phyloP scores from a whole-genome alignment of 257 asterid species.

The Fraxinus quadrangulata region DNA sequence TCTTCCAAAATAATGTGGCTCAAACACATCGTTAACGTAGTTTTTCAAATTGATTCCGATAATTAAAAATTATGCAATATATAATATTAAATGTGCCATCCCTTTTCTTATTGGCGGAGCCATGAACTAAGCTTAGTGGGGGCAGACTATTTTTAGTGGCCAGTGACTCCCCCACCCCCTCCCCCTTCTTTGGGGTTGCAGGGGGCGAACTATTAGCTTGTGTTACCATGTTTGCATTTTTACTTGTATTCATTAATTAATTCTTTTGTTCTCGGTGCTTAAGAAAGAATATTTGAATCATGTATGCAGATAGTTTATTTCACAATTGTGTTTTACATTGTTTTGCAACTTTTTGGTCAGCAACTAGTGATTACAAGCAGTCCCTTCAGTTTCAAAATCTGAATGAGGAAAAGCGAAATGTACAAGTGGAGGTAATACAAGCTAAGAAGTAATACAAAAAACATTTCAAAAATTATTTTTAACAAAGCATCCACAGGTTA shows the following conservation, averaged over 20 bases:
- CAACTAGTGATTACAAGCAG: slow-evolving; percentile 91
- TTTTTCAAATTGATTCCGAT: slow-evolving; percentile 2
- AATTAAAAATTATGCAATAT: slow-evolving; percentile 5
- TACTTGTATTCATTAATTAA: slow-evolving; percentile 9
- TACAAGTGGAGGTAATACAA: slow-evolving; percentile 75
- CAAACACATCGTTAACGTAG: too few relatives aligned
- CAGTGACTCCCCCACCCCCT: too few relatives aligned
- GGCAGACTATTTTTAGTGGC: too few relatives aligned
- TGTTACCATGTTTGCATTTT: slow-evolving; percentile 3
- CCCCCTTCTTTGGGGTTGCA: neutral
- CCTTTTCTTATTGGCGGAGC: neutral
- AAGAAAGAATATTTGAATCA: neutral
- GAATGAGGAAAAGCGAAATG: slow-evolving; percentile 89
- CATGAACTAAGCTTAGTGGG: too few relatives aligned
- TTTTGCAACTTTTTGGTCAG: slow-evolving; percentile 41
- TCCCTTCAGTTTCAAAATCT: slow-evolving; percentile 91
- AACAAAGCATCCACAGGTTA: slow-evolving; percentile 51
- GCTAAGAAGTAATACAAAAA: neutral
- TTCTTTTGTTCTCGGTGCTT: neutral
- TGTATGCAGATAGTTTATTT: neutral
- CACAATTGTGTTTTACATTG: neutral
- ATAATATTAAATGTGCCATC: neutral
- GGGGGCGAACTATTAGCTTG: slow-evolving; percentile 6
- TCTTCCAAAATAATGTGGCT: too few relatives aligned
- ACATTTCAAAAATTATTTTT: slow-evolving; percentile 2